Evolutionary conservation across 2,329 filamentous ascomycete species (phyloP).

Genomic region (Aspergillus ochraceus): DNA sequence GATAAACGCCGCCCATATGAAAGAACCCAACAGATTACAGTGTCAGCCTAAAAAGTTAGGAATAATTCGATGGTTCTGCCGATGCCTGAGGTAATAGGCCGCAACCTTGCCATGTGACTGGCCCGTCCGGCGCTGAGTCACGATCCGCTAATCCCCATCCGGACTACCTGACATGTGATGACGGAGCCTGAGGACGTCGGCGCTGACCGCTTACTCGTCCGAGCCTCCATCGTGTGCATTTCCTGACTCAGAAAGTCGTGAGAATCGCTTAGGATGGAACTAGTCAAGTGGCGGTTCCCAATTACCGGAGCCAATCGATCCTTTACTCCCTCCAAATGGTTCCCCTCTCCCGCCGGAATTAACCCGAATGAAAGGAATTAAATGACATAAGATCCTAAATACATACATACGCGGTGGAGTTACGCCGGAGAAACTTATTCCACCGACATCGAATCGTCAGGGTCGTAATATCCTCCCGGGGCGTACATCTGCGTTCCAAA

Average conservation of each 20-base stretch:
- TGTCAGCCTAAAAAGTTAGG: not conserved
- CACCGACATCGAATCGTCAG: constrained; percentile 26
- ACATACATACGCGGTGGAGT: no score
- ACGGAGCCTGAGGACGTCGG: not conserved
- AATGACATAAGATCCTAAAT: no score
- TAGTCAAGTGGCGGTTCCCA: not conserved
- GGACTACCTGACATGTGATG: not conserved
- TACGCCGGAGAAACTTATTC: constrained; percentile 15
- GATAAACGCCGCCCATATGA: not conserved
- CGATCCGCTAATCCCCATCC: not conserved
- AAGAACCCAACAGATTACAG: not conserved
- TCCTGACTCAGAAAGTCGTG: not conserved
- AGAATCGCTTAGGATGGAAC: not conserved
- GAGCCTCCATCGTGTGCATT: not conserved
- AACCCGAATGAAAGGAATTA: not conserved
- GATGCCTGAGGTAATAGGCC: not conserved
- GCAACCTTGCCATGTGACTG: not conserved
- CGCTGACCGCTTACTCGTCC: not conserved
- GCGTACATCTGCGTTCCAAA: constrained; percentile 13
- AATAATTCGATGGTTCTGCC: not conserved
- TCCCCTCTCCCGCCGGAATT: constrained; percentile 3
- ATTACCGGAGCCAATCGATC: not conserved
- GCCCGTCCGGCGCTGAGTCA: not conserved
- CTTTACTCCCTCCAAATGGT: not conserved
- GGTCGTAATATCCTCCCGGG: constrained; percentile 19